phyloP scores from a whole-genome alignment of 345 rosid species.

The Salix exigua region DNA sequence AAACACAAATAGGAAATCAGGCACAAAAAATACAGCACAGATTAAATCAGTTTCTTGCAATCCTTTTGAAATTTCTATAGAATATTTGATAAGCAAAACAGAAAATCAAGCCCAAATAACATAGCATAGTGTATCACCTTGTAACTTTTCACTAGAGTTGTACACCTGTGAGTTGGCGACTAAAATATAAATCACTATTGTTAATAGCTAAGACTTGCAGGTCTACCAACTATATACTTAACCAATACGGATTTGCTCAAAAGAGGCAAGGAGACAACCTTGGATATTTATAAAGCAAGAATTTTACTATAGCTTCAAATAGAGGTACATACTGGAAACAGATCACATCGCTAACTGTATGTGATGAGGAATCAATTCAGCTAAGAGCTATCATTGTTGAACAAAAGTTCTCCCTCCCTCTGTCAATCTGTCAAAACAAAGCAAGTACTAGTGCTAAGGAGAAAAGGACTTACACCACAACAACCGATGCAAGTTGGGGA shows the following conservation, averaged over 20 bases:
- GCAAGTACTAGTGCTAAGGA: slow-evolving; percentile 8
- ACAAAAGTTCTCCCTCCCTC: background rate
- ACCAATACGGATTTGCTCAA: background rate
- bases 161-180: background rate
- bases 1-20: background rate
- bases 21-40: background rate
- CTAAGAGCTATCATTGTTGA: background rate
- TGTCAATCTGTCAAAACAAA: background rate
- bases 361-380: background rate
- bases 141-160: background rate
- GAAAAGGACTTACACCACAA: slow-evolving; percentile 62
- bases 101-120: background rate
- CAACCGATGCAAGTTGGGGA: slow-evolving; percentile 78
- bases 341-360: background rate
- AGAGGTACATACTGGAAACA: background rate
- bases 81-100: background rate
- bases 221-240: background rate
- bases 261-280: background rate
- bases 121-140: background rate
- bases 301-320: background rate
- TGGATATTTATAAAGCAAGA: background rate
- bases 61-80: background rate
- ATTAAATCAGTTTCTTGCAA: background rate
- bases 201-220: background rate
- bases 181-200: background rate